These are phyloP conservation scores for Fusarium chuoi DNA, from an alignment of 2,329 filamentous ascomycete genomes.

Conservation along the genomic window DNA sequence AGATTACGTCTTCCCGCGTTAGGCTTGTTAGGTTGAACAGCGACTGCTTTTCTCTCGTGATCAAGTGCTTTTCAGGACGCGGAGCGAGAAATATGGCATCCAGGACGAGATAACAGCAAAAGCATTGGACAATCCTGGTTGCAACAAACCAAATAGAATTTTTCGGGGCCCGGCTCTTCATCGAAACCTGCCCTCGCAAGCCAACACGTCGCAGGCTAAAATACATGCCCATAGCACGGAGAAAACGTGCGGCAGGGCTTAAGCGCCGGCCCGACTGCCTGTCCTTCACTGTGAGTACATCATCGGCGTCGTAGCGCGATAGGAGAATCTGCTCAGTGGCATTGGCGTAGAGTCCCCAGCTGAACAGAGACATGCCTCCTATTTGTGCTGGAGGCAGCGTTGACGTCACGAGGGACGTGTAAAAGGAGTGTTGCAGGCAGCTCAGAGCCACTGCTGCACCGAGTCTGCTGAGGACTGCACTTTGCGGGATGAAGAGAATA, in stretches of 20 bases:
- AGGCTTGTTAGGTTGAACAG: not conserved
- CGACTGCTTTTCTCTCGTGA: not conserved
- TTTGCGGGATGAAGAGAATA: not conserved
- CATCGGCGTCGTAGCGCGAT: not conserved
- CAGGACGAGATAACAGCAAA: not conserved
- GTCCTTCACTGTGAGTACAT: not conserved
- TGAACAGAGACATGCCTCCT: not conserved
- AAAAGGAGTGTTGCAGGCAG: not conserved
- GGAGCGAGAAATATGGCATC: not conserved
- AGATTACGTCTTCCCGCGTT: not conserved
- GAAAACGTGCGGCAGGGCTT: not conserved
- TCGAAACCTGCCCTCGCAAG: not conserved
- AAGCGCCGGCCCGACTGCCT: rapidly evolving
- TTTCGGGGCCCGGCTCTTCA: not conserved
- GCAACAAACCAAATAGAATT: not conserved
- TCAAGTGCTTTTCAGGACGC: not conserved
- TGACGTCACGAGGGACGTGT: not conserved
- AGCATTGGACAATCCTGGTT: not conserved
- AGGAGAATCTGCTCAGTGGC: not conserved
- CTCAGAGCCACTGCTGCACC: not conserved
- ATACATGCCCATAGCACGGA: not conserved
- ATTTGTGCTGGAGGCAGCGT: not conserved
- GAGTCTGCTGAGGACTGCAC: not conserved
- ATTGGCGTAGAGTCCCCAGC: not conserved
- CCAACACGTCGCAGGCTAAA: not conserved